Conservation (phyloP, 2,329 filamentous ascomycete species). For the Teratosphaeria destructans region DNA sequence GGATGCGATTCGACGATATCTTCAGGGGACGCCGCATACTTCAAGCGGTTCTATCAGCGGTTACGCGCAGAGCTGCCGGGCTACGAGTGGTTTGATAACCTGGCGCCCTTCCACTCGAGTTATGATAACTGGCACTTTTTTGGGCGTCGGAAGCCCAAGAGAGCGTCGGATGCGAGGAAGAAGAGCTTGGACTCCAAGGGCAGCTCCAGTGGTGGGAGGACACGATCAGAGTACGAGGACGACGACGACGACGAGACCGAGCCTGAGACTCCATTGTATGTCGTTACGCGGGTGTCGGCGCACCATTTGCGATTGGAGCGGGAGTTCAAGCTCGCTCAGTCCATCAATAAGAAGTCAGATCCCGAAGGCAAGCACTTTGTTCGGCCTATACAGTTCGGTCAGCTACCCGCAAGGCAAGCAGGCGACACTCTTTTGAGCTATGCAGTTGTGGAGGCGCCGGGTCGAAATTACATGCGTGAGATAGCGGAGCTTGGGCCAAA, state of each 20-base stretch:
- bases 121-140: conserved; percentile 75
- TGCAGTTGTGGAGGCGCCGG: conserved; percentile 70
- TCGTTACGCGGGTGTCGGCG: conserved; percentile 73
- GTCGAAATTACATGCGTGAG: conserved; percentile 59
- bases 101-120: conserved; percentile 40
- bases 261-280: conserved; percentile 31
- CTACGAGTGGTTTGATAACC: conserved; percentile 28
- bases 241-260: conserved; percentile 14
- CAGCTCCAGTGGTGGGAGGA: conserved; percentile 13
- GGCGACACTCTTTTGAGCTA: conserved; percentile 65
- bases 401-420: conserved; percentile 55
- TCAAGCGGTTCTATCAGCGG: conserved; percentile 23
- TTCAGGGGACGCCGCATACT: not conserved
- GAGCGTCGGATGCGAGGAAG: conserved; percentile 16
- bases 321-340: conserved; percentile 73
- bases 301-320: conserved; percentile 77
- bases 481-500: conserved; percentile 67
- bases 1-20: not conserved
- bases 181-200: conserved; percentile 10
- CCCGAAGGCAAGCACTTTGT: conserved; percentile 64
- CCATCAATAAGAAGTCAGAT: conserved; percentile 40
- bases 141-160: conserved; percentile 43
- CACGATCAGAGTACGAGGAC: conserved; percentile 17
- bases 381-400: conserved; percentile 67
- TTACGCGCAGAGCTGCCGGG: conserved; percentile 24